These are phyloP conservation scores for Botrytis galanthina DNA, from an alignment of 2,329 filamentous ascomycete species.

Conservation along the genomic window DNA sequence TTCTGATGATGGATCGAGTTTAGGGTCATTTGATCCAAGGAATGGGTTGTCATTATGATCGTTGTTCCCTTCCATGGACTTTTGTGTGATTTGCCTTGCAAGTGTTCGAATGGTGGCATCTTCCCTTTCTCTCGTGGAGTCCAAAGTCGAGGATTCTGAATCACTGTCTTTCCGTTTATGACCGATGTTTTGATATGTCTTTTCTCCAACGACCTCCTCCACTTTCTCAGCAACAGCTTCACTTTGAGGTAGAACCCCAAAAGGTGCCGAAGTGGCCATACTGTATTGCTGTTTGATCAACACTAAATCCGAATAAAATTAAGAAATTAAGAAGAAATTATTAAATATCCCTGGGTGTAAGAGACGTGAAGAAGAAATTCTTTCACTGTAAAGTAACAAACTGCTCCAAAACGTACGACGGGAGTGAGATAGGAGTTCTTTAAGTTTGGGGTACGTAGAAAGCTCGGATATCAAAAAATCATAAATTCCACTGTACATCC, in stretches of 20 bases:
- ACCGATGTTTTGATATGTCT: not conserved
- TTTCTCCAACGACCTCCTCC: conserved; percentile 14
- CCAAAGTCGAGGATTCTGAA: conserved; percentile 11
- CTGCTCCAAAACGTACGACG: not conserved
- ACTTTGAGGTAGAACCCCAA: conserved; percentile 22
- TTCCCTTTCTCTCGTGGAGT: conserved; percentile 6
- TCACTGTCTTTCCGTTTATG: conserved; percentile 14
- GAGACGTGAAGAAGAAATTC: not conserved
- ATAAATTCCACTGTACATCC: not conserved
- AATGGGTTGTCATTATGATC: conserved; percentile 50
- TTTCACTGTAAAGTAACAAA: not conserved
- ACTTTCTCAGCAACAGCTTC: conserved; percentile 16
- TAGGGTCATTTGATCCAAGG: conserved; percentile 46
- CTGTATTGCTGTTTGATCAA: not conserved
- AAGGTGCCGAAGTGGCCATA: conserved; percentile 26
- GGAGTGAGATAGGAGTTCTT: not conserved
- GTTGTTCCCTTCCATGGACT: not conserved
- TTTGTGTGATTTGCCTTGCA: conserved; percentile 16
- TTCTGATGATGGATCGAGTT: conserved; percentile 51
- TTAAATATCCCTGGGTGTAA: not conserved
- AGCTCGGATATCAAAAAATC: not conserved
- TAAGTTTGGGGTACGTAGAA: not conserved
- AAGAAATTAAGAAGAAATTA: not conserved
- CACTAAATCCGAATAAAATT: not conserved
- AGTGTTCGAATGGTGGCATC: conserved; percentile 12